Conservation (phyloP, 495 filamentous ascomycete species). For the Neurospora sp. region DNA sequence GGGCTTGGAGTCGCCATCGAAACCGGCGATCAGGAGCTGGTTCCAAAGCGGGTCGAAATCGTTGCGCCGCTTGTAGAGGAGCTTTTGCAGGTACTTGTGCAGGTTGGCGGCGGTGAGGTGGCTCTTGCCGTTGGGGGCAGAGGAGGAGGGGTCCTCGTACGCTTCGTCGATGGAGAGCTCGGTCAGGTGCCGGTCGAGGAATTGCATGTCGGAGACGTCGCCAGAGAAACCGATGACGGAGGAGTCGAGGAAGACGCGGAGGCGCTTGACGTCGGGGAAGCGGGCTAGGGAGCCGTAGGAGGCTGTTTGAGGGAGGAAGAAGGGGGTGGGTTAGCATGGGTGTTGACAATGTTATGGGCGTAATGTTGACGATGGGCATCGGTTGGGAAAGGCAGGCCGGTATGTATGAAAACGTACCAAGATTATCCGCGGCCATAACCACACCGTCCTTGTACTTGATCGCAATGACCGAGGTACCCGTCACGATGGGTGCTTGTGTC, state of each 20-base stretch:
- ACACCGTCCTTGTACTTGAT: constrained; percentile 95
- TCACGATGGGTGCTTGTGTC: constrained; percentile 86
- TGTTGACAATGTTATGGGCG: background rate
- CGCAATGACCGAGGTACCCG: constrained; percentile 88
- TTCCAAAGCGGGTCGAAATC: constrained; percentile 99
- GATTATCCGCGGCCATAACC: constrained; percentile 91
- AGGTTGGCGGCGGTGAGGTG: constrained; percentile 81
- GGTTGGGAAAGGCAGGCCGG: no score
- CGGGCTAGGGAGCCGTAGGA: constrained; percentile 96
- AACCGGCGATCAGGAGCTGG: constrained; percentile 76
- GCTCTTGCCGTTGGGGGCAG: constrained; percentile 29
- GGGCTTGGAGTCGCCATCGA: constrained; percentile 69
- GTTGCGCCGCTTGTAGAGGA: constrained; percentile 86
- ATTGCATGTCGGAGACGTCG: constrained; percentile 97
- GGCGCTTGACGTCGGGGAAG: constrained; percentile 87
- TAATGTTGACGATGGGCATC: background rate
- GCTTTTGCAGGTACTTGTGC: constrained; percentile 89
- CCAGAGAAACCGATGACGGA: constrained; percentile 82
- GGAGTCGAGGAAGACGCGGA: constrained; percentile 70
- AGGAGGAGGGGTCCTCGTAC: constrained; percentile 45
- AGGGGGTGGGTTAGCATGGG: background rate
- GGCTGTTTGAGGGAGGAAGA: constrained; percentile 38
- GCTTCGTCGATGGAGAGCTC: constrained; percentile 82
- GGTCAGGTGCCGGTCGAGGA: constrained; percentile 80
- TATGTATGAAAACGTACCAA: constrained; percentile 47